A percentile compares a stretch with the other conserved stretches of the same genome.
These are phyloP conservation scores for Trichoderma hamatum DNA, from an alignment of 2,329 filamentous ascomycete species.

Conservation along the genomic window DNA sequence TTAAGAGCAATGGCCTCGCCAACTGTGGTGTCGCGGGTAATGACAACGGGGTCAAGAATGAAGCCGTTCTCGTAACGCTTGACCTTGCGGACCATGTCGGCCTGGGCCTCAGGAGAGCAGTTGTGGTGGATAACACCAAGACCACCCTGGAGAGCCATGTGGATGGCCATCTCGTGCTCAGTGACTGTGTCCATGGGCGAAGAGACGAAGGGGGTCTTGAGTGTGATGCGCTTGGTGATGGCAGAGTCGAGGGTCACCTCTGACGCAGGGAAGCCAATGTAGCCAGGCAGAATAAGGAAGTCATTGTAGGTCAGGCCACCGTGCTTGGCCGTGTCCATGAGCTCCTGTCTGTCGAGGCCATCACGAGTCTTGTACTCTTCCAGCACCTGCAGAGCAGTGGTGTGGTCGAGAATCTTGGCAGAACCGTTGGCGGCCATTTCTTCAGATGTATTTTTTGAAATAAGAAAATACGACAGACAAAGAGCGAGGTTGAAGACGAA, in stretches of 20 bases:
- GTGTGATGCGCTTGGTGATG: slow-evolving; percentile 89
- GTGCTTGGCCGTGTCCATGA: slow-evolving; percentile 88
- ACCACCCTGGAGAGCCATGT: slow-evolving; percentile 87
- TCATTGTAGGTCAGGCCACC: slow-evolving; percentile 98
- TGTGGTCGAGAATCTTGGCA: slow-evolving; percentile 69
- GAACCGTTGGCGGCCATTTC: slow-evolving; percentile 67
- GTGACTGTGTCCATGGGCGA: slow-evolving; percentile 99
- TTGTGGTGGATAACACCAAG: slow-evolving; percentile 98
- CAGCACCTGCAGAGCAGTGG: slow-evolving; percentile 77
- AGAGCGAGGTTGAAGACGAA: slow-evolving; percentile 48
- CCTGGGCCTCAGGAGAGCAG: slow-evolving; percentile 95
- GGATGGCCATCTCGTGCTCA: slow-evolving; percentile 98
- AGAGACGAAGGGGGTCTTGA: slow-evolving; percentile 96
- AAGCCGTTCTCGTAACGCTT: slow-evolving; percentile 99
- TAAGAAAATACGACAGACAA: slow-evolving; percentile 36
- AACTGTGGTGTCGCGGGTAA: slow-evolving; percentile 84
- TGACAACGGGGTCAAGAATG: slow-evolving; percentile 93
- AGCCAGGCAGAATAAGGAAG: slow-evolving; percentile 93
- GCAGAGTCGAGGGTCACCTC: slow-evolving; percentile 87
- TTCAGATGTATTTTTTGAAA: slow-evolving; percentile 28
- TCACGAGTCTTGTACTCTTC: slow-evolving; percentile 79
- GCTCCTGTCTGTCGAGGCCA: slow-evolving; percentile 82
- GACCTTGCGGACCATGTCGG: slow-evolving; percentile 98
- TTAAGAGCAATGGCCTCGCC: slow-evolving; percentile 90
- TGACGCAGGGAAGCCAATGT: slow-evolving; percentile 95